Evolutionary conservation across 139 green algal genomes (phyloP).

Genomic region (Picochlorum costavermella): DNA sequence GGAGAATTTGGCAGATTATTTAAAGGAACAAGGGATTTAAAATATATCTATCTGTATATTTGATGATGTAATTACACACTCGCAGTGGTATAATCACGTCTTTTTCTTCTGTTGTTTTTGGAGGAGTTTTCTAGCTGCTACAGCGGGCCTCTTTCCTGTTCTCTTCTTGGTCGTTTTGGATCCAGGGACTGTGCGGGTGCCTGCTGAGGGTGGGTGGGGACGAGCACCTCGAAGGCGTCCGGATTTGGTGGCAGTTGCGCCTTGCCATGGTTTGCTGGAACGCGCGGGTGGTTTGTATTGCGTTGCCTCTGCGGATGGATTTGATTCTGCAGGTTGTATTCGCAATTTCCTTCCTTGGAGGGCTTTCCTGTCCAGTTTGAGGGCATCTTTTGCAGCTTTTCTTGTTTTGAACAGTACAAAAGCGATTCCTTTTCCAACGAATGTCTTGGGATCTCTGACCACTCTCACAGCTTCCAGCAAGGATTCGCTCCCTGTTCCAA

Average conservation of each 20-base stretch:
- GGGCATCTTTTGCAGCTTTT: conserved; percentile 12
- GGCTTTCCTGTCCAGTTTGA: conserved; percentile 28
- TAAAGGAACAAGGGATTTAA: conserved; percentile 52
- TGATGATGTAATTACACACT: not conserved
- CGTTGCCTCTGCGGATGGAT: not conserved
- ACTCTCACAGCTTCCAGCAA: conserved; percentile 71
- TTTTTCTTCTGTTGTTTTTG: not conserved
- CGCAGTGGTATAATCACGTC: not conserved
- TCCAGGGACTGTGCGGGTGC: too few relatives aligned
- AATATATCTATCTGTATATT: not conserved
- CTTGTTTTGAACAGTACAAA: conserved; percentile 63
- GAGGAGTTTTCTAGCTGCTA: conserved; percentile 32
- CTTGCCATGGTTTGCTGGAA: conserved; percentile 34
- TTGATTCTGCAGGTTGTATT: conserved; percentile 12
- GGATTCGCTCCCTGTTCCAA: conserved; percentile 1
- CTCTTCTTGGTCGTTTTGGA: not conserved
- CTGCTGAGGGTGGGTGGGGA: not conserved
- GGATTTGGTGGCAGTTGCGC: conserved; percentile 36
- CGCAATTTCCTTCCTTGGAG: conserved; percentile 38
- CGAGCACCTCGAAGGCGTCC: conserved; percentile 11
- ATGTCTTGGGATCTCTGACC: conserved; percentile 63
- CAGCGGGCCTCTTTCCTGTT: conserved; percentile 33
- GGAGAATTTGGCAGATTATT: conserved; percentile 65
- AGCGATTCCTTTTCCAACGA: conserved; percentile 66
- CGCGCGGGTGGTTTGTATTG: not conserved